Base-by-base conservation (phyloP, 495 filamentous ascomycete species). In the Trichoderma reesei region DNA sequence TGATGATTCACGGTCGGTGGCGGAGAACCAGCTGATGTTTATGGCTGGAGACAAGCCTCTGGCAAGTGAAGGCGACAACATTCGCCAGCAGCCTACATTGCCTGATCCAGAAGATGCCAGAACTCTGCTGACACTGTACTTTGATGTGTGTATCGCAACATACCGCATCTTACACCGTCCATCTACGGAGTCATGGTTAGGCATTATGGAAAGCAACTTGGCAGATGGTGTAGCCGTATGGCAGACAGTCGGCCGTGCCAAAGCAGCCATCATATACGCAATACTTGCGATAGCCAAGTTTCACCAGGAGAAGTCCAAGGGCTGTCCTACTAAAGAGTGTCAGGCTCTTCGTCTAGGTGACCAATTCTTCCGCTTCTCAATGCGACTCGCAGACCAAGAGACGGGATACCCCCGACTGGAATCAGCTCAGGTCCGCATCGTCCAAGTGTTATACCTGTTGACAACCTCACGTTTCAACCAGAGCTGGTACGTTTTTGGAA, bases 401-500 rank as follows among this genome's bases (percentile, higher is more conserved):
- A 76, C 74, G 2, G 78, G 78, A 0, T 73, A 75, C 20, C 78
- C 78, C 6, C 71, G 73, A 18, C 61, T 80, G 41, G 78, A 80
- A 54, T 77, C 78, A 0, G 75, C 79, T 33, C 78, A 80, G 65
- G 74, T 73, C 41, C 69, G 77, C 51, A 61, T 80, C 14, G 74
- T 77, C 13, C 77, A 78, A 66, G 79, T 77, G 48, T 69, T 80
- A 33, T 80, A 78, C 54, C 67, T 80, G 14, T 67, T 79, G 1
- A 76, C 75, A 31, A 77, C 78, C 3, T 80, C 78, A 2, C 70
- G 78, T n/a, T 76, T 78, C 60, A 80, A 80, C 59, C 77, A 80
- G 62, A 78, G 76, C 59, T 80, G 78, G 78, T 80, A 80, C 65
- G 70, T 72, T 9, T 80, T 79, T 69, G 78, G 78, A 11, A 79